phyloP scores from a whole-genome alignment of 805 yeast species.

The Yarrowia sp. region DNA sequence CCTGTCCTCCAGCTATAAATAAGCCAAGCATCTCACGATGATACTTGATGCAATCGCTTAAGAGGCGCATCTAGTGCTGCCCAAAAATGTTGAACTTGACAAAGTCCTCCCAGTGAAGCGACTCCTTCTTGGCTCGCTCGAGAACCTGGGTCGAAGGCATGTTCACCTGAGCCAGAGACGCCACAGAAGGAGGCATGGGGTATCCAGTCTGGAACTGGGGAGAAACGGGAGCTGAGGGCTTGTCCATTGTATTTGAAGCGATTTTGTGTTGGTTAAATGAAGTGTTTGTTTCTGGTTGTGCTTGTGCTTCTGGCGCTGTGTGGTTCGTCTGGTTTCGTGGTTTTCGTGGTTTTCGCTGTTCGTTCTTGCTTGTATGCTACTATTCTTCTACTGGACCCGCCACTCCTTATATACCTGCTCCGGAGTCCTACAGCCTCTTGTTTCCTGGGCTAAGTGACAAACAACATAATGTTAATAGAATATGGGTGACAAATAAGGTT shows the following conservation, averaged over 20 bases:
- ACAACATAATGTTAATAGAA: conserved; percentile 10
- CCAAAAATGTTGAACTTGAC: conserved; percentile 27
- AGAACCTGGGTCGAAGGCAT: conserved; percentile 19
- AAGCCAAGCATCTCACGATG: no score
- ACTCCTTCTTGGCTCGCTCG: conserved; percentile 22
- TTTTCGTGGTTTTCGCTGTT: no score
- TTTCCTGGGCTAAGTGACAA: neutral
- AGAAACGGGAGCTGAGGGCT: neutral
- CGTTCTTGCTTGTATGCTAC: neutral
- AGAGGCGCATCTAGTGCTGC: neutral
- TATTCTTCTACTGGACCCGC: neutral
- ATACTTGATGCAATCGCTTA: no score
- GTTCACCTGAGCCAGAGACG: conserved; percentile 1
- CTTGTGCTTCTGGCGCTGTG: neutral
- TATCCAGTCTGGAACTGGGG: conserved; percentile 6
- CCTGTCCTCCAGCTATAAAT: no score
- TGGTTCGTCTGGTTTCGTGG: no score
- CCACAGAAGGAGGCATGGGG: neutral
- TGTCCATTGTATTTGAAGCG: conserved; percentile 11
- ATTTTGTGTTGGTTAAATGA: neutral
- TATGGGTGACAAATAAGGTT: conserved; percentile 23
- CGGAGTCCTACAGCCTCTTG: neutral
- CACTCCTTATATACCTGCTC: neutral
- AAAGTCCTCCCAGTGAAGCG: conserved; percentile 22
- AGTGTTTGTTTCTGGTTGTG: neutral